phyloP scores from a whole-genome alignment of 805 yeast species.

The Pichia rugopelliculosa region DNA sequence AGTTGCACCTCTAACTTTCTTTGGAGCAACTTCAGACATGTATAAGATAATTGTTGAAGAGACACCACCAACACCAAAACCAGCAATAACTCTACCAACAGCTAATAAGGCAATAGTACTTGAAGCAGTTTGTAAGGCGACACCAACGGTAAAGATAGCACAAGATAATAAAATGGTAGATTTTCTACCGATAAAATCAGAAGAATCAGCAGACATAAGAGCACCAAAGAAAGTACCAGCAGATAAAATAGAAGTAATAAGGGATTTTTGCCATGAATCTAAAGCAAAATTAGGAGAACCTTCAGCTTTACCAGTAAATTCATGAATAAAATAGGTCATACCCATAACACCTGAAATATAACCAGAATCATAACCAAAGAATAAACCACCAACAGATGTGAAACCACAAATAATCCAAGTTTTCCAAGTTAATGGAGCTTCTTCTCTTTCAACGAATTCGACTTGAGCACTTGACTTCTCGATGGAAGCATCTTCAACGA shows the following conservation, averaged over 20 bases:
- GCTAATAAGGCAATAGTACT: slow-evolving; percentile 43
- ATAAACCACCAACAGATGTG: slow-evolving; percentile 61
- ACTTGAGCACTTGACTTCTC: not conserved
- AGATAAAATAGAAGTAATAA: slow-evolving; percentile 68
- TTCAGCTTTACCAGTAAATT: slow-evolving; percentile 27
- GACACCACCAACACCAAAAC: slow-evolving; percentile 71
- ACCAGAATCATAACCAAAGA: slow-evolving; percentile 66
- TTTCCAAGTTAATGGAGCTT: slow-evolving; percentile 32
- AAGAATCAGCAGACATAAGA: slow-evolving; percentile 48
- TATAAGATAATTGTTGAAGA: slow-evolving; percentile 74
- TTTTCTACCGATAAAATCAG: slow-evolving; percentile 41
- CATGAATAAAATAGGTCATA: slow-evolving; percentile 40
- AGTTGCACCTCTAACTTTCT: slow-evolving; percentile 69
- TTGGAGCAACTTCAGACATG: slow-evolving; percentile 74
- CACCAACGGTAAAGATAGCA: slow-evolving; percentile 40
- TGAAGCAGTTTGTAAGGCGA: slow-evolving; percentile 39
- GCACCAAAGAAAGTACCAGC: slow-evolving; percentile 70
- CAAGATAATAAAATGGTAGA: slow-evolving; percentile 39
- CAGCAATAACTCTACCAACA: slow-evolving; percentile 68
- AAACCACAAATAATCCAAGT: slow-evolving; percentile 41
- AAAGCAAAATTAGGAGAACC: slow-evolving; percentile 18
- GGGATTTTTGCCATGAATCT: slow-evolving; percentile 28
- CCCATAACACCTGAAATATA: slow-evolving; percentile 59
- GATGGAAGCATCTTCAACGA: not conserved
- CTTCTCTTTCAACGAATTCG: slow-evolving; percentile 18